phyloP scores from a whole-genome alignment of 192 early-diverging fungal genomes.

The Linnemannia schmuckeri region DNA sequence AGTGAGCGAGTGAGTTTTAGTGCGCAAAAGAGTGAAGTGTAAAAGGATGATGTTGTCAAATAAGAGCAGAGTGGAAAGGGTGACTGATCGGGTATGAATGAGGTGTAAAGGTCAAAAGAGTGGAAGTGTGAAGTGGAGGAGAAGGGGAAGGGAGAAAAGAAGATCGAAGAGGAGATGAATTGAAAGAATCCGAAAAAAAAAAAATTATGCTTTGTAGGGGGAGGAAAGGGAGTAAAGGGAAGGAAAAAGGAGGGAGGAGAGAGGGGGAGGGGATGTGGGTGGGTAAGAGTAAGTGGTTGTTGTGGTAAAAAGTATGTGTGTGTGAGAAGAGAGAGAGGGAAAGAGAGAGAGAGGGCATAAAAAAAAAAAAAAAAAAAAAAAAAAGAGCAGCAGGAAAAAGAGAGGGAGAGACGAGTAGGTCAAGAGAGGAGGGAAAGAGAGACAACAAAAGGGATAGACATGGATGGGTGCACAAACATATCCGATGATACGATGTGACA shows the following conservation, averaged over 20 bases:
- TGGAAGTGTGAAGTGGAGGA: constrained; percentile 8
- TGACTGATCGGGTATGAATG: no score
- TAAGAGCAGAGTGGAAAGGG: no score
- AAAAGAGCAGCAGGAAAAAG: neutral
- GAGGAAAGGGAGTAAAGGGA: neutral
- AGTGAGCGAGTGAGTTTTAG: neutral
- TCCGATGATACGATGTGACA: no score
- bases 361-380: no score
- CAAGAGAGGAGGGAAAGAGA: neutral
- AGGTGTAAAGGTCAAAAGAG: no score
- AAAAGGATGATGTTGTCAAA: neutral
- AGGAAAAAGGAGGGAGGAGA: neutral
- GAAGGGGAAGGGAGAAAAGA: neutral
- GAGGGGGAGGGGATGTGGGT: neutral
- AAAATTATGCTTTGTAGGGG: neutral
- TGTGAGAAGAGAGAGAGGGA: no score
- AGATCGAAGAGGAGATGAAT: neutral
- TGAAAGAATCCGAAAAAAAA: constrained; percentile 4
- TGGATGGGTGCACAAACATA: constrained; percentile 10
- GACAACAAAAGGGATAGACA: neutral
- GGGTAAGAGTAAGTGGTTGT: neutral
- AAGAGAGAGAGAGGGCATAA: no score
- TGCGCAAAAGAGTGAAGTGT: neutral
- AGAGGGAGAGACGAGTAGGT: neutral
- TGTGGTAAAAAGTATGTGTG: no score